phyloP scores from a whole-genome alignment of 371 early-diverging fungal genomes.

The Apophysomyces sp. region DNA sequence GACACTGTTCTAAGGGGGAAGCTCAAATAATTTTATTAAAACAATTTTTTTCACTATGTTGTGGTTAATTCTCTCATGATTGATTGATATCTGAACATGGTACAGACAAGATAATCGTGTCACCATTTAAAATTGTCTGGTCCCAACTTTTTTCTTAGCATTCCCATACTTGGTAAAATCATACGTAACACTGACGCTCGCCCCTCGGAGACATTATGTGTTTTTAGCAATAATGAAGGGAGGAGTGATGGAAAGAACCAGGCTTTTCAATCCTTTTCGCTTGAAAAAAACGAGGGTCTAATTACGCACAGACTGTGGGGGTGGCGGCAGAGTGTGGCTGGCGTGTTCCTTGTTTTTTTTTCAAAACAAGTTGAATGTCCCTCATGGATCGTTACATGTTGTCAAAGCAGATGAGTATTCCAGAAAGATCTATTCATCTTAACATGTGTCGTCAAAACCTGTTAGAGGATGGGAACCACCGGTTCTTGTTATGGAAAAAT shows the following conservation, averaged over 20 bases:
- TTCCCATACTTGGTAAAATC: not conserved
- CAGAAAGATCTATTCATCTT: no score
- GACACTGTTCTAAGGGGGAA: no score
- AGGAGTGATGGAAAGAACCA: no score
- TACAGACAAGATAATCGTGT: not conserved
- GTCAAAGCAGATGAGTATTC: no score
- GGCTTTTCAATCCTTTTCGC: not conserved
- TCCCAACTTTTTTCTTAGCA: not conserved
- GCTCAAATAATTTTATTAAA: no score
- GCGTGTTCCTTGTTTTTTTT: not conserved
- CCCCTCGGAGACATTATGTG: not conserved
- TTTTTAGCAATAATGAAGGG: not conserved
- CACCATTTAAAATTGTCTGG: not conserved
- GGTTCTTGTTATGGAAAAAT: no score
- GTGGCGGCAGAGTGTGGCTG: constrained; percentile 1
- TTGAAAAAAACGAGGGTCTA: not conserved
- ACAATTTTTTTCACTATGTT: no score
- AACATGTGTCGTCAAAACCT: no score
- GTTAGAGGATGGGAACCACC: no score
- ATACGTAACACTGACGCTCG: not conserved
- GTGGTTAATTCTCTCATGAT: not conserved
- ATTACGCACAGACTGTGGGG: not conserved
- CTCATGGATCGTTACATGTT: not conserved
- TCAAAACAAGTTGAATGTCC: not conserved
- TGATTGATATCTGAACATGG: not conserved